A percentile compares a stretch with the other conserved stretches of the same genome.
phyloP scores from a whole-genome alignment of 768 basidiomycete species.

The Pleurotus djamor region DNA sequence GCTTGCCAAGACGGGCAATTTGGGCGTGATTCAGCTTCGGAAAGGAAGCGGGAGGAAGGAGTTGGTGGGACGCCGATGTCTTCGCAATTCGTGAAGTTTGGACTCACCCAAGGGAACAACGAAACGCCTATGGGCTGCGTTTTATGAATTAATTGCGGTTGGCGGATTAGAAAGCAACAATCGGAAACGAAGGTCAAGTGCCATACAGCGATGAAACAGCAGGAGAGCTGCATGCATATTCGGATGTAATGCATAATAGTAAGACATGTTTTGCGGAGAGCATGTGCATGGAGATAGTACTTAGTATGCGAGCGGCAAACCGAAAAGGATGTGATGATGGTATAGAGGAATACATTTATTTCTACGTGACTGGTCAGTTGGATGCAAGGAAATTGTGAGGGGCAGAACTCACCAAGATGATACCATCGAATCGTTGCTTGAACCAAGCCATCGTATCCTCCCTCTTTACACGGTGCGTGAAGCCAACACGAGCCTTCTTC shows the following conservation, averaged over 20 bases:
- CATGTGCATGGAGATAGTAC: background rate
- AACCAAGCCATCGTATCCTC: conserved; percentile 98
- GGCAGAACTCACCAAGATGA: conserved; percentile 72
- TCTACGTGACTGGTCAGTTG: background rate
- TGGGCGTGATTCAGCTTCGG: too few species aligned
- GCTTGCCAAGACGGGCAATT: too few species aligned
- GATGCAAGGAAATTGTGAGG: background rate
- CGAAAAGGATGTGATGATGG: background rate
- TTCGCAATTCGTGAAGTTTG: too few species aligned
- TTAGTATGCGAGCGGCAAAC: conserved; percentile 7
- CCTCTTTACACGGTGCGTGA: conserved; percentile 88
- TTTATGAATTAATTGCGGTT: too few species aligned
- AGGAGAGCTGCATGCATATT: background rate
- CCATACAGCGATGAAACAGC: too few species aligned
- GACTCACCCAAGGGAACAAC: too few species aligned
- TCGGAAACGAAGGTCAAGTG: too few species aligned
- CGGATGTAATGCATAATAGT: background rate
- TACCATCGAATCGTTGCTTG: conserved; percentile 99
- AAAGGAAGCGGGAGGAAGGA: too few species aligned
- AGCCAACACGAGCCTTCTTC: conserved; percentile 84
- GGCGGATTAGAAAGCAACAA: too few species aligned
- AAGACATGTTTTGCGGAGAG: conserved; percentile 4
- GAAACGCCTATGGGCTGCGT: too few species aligned
- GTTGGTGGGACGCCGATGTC: too few species aligned
- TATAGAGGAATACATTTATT: conserved; percentile 3